These are phyloP conservation scores for Myrica gale DNA, from an alignment of 306 rosid genomes.

Conservation along the genomic window DNA sequence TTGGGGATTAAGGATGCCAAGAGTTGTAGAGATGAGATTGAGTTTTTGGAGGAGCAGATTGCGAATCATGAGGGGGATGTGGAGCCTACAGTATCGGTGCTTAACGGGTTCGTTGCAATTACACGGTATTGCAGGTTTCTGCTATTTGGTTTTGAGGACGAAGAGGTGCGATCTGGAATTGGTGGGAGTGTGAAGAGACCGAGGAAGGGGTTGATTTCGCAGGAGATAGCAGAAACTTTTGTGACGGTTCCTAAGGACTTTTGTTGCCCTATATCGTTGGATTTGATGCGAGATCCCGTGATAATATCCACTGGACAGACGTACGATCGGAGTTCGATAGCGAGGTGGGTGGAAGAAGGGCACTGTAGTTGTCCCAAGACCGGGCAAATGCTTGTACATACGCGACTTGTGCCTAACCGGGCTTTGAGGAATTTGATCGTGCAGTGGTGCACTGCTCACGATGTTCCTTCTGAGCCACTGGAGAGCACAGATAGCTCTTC, in stretches of 20 bases:
- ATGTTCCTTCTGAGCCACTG: constrained; percentile 66
- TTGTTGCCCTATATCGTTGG: constrained; percentile 78
- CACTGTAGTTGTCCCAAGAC: constrained; percentile 87
- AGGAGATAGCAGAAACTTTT: constrained; percentile 76
- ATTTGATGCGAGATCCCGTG: constrained; percentile 88
- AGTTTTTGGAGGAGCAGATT: constrained; percentile 91
- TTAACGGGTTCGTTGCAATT: constrained; percentile 84
- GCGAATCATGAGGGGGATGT: constrained; percentile 83
- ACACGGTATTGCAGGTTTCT: constrained; percentile 82
- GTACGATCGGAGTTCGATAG: constrained; percentile 70
- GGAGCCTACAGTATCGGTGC: constrained; percentile 73
- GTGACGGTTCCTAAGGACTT: constrained; percentile 77
- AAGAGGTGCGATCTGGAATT: constrained; percentile 49
- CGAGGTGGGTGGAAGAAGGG: constrained; percentile 96
- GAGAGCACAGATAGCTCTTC: constrained; percentile 48
- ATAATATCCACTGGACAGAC: constrained; percentile 86
- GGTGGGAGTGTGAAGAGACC: constrained; percentile 49
- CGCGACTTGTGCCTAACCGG: constrained; percentile 63
- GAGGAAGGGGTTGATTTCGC: constrained; percentile 55
- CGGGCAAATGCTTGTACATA: constrained; percentile 77
- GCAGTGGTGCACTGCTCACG: constrained; percentile 82
- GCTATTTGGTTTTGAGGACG: constrained; percentile 83
- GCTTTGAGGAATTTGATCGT: constrained; percentile 80
- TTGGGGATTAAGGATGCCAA: constrained; percentile 57
- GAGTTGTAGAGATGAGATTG: constrained; percentile 72